These are phyloP conservation scores for Penicillium corylophilum DNA, from an alignment of 2,329 filamentous ascomycete species.

Conservation along the genomic window DNA sequence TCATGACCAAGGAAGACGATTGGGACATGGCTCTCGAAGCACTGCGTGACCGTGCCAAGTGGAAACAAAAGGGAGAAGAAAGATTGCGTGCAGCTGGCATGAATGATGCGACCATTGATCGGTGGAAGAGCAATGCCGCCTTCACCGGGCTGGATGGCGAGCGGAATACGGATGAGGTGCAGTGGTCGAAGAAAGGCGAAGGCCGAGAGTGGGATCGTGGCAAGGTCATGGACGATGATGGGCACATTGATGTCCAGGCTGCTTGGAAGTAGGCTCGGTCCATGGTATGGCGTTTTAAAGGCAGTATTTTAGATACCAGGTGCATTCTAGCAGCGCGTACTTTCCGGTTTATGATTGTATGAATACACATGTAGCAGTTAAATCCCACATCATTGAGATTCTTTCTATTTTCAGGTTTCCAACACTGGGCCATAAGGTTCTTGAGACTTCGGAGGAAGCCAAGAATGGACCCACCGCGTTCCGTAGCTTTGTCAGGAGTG, in stretches of 20 bases:
- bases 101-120: slow-evolving; percentile 68
- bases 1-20: slow-evolving; percentile 58
- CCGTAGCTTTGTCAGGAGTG: slow-evolving; percentile 27
- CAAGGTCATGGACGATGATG: slow-evolving; percentile 59
- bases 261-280: slow-evolving; percentile 43
- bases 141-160: slow-evolving; percentile 52
- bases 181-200: slow-evolving; percentile 71
- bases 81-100: slow-evolving; percentile 76
- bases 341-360: not conserved
- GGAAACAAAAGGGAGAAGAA: slow-evolving; percentile 72
- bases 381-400: too few relatives aligned
- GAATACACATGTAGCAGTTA: not conserved
- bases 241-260: slow-evolving; percentile 51
- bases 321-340: not conserved
- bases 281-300: slow-evolving; percentile 5
- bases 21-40: slow-evolving; percentile 82
- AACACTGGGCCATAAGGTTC: not conserved
- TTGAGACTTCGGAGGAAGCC: not conserved
- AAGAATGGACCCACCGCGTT: slow-evolving; percentile 4
- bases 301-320: not conserved
- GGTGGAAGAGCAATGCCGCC: slow-evolving; percentile 65
- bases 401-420: not conserved
- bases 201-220: slow-evolving; percentile 55
- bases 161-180: slow-evolving; percentile 66
- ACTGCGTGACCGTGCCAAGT: slow-evolving; percentile 74